Evolutionary conservation across 2,329 filamentous ascomycete species (phyloP), one percentile per base, ranked within the genome.

Genomic region (Arthrobotrys megalospora): DNA sequence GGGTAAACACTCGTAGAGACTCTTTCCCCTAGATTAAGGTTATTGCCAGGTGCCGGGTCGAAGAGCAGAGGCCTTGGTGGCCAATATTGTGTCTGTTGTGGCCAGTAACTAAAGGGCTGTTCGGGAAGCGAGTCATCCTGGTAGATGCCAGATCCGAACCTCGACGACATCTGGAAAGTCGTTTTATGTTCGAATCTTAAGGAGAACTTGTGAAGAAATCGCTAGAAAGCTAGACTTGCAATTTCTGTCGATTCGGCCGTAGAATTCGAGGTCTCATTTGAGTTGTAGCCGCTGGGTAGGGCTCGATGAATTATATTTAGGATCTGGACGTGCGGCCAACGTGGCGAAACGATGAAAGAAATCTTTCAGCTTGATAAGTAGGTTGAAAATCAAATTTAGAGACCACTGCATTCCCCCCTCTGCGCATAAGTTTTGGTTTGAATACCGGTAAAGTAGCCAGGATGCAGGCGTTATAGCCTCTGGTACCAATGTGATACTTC

Each of bases 91-190:
- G 21, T 24, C 16, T 10, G 21, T 28, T 45, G 48, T 6, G 12
- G 11, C 34, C 41, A 12, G 28, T 48, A 50, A 8, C 4, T 8
- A 10, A 6, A 19, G 6, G 52, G 41, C 16, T 50, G 41, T 7
- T 70, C 19, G 53, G 48, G 45, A 8, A 28, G 19, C 50, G 32
- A 32, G 24, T 62, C 41, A 24, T 50, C 43, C 19, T 62, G 41
- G 66, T n/a, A 62, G 28, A 11, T 48, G 12, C 52, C 16, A 50
- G 48, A 41, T 11, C 12, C n/a, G 6, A 32, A 11, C n/a, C 19
- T n/a, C 11, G 66, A 70, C 8, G 66, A 47, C 66, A 62, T 70
- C n/a, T n/a, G 19, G 28, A 21, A 62, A 8, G 36, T 16, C 16
- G n/a, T 12, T 38, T 47, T 21, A 11, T 16, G 10, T 48, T 24